A percentile compares a stretch with the other conserved stretches of the same genome.
Conservation (phyloP, 306 rosid species). For the Bauhinia variegata region DNA sequence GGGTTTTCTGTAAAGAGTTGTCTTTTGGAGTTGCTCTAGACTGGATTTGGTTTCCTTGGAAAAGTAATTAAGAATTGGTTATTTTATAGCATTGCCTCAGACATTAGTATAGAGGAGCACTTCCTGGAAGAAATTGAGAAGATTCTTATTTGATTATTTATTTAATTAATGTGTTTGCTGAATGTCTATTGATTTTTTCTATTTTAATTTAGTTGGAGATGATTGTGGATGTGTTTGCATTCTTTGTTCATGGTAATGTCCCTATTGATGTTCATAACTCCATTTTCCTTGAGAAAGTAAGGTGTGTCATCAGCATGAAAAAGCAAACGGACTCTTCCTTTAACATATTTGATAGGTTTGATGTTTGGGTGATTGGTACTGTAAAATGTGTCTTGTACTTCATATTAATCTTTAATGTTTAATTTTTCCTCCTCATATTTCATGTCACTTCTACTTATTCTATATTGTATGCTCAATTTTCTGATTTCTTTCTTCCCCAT, state of each 20-base stretch:
- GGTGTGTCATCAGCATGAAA: not conserved
- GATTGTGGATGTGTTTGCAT: not conserved
- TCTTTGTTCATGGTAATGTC: not conserved
- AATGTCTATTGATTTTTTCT: not conserved
- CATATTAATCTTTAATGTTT: not conserved
- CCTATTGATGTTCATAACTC: not conserved
- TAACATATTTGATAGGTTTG: no score
- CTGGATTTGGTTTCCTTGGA: not conserved
- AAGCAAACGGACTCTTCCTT: not conserved
- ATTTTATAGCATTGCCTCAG: not conserved
- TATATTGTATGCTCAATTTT: slow-evolving; percentile 1
- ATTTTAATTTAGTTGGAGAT: no score
- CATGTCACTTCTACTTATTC: slow-evolving; percentile 18
- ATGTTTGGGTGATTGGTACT: not conserved
- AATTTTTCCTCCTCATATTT: not conserved
- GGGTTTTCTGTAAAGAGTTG: not conserved
- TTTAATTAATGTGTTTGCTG: not conserved
- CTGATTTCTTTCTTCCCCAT: not conserved
- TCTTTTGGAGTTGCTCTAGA: not conserved
- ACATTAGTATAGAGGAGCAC: not conserved
- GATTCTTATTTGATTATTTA: not conserved
- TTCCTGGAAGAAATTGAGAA: not conserved
- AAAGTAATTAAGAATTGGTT: not conserved
- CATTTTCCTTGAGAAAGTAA: not conserved
- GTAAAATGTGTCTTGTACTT: not conserved